Evolutionary conservation across 2,329 filamentous ascomycete genomes (phyloP).

Genomic region (Cadophora luteo-olivacea): DNA sequence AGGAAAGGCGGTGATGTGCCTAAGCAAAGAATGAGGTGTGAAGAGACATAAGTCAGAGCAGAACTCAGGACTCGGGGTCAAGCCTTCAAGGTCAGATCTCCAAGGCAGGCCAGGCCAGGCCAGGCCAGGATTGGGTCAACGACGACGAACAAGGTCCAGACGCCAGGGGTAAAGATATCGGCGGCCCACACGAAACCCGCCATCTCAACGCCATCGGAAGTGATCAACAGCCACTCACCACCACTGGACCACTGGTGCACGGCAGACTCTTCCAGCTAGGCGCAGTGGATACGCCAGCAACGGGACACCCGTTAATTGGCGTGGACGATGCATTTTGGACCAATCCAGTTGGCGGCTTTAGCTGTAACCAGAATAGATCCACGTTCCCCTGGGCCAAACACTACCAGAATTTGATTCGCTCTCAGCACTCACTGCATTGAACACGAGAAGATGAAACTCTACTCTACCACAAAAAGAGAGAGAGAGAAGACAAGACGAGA

Average conservation of each 20-base stretch:
- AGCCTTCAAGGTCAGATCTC: slow-evolving; percentile 8
- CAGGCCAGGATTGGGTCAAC: neutral
- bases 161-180: slow-evolving; percentile 18
- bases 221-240: slow-evolving; percentile 24
- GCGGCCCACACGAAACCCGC: slow-evolving; percentile 28
- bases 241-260: slow-evolving; percentile 18
- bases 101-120: neutral
- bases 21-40: slow-evolving; percentile 16
- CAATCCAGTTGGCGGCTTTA: slow-evolving; percentile 1
- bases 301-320: slow-evolving; percentile 12
- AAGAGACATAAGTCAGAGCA: slow-evolving; percentile 17
- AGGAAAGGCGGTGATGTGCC: slow-evolving; percentile 16
- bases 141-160: slow-evolving; percentile 4
- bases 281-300: slow-evolving; percentile 15
- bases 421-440: slow-evolving; percentile 11
- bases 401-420: slow-evolving; percentile 14
- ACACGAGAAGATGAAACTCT: slow-evolving; percentile 23
- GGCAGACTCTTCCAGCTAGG: neutral
- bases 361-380: slow-evolving; percentile 23
- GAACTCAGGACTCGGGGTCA: slow-evolving; percentile 14
- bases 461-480: neutral
- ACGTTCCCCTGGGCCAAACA: neutral
- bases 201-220: slow-evolving; percentile 22
- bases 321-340: neutral
- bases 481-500: no score